Evolutionary conservation across 2,329 filamentous ascomycete genomes (phyloP).

Genomic region (Botrytis byssoidea): DNA sequence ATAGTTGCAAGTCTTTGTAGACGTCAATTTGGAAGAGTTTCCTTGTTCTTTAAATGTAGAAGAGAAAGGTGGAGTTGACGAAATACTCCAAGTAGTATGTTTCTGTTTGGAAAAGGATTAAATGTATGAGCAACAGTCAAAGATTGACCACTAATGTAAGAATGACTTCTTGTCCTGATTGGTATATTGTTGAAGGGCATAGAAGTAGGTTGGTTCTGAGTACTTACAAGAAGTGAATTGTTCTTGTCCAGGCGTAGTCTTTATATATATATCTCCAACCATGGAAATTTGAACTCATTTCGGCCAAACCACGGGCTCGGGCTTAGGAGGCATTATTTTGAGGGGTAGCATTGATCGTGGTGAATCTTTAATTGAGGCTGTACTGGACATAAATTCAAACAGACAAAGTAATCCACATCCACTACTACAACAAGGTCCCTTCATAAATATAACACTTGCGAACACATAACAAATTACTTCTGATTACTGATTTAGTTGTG

Average conservation of each 20-base stretch:
- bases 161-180: not conserved
- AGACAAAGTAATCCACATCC: not conserved
- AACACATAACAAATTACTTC: not conserved
- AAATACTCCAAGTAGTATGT: not conserved
- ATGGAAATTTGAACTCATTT: not conserved
- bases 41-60: not conserved
- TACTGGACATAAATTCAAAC: not conserved
- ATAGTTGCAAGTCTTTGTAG: not conserved
- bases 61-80: not conserved
- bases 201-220: not conserved
- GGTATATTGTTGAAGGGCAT: not conserved
- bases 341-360: not conserved
- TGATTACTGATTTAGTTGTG: not conserved
- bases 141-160: not conserved
- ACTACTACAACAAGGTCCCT: not conserved
- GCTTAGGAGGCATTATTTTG: not conserved
- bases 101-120: not conserved
- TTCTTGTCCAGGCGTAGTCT: not conserved
- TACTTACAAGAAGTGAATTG: not conserved
- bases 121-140: not conserved
- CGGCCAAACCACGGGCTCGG: not conserved
- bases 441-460: not conserved
- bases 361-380: not conserved
- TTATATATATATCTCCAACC: not conserved
- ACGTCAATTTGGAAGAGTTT: no score